These are phyloP conservation scores for Gossypium davidsonii DNA, from an alignment of 441 rosid species.

Conservation along the genomic window DNA sequence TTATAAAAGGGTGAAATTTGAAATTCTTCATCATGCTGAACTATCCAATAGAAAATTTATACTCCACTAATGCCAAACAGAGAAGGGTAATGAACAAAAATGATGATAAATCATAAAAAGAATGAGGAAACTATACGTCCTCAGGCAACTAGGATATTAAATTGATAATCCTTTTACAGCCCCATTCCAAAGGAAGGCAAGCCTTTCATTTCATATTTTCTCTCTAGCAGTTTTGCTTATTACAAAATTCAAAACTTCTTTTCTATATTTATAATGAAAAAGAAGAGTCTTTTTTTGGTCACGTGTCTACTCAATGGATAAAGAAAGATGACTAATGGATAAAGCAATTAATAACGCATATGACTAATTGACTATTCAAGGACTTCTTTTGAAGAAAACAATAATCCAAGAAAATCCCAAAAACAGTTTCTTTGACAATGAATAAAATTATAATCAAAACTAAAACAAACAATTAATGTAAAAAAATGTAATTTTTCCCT, in stretches of 20 bases:
- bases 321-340: background rate
- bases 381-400: background rate
- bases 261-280: background rate
- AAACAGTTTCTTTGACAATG: background rate
- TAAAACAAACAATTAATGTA: background rate
- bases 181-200: background rate
- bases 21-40: background rate
- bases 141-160: background rate
- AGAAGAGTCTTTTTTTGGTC: background rate
- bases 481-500: background rate
- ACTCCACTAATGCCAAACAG: background rate
- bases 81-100: background rate
- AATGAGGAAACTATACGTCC: background rate
- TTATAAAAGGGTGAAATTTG: background rate
- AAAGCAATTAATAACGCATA: background rate
- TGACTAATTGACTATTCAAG: background rate
- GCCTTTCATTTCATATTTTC: background rate
- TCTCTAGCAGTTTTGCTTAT: background rate
- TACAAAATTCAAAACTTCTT: background rate
- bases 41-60: background rate
- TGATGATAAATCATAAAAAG: background rate
- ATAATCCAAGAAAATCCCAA: background rate
- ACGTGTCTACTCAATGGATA: background rate
- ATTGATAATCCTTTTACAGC: background rate
- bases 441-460: background rate